phyloP scores from a whole-genome alignment of 192 early-diverging fungal genomes.

The Fimicolochytrium jonesii region DNA sequence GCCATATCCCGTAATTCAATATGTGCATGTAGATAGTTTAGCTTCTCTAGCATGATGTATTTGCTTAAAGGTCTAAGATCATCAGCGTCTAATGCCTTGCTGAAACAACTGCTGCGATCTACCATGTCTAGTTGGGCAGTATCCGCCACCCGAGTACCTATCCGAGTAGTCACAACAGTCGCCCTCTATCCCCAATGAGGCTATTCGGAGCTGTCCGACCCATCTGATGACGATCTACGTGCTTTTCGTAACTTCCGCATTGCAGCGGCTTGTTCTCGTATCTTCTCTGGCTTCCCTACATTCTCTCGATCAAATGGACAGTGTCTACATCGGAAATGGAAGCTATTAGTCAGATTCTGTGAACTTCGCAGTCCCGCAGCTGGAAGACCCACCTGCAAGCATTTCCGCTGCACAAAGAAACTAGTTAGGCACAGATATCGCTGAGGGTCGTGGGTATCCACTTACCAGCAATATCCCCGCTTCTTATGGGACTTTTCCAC shows the following conservation, averaged over 20 bases:
- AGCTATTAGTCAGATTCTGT: neutral
- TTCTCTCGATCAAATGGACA: slow-evolving; percentile 58
- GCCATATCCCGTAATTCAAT: no score
- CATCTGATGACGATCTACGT: no score
- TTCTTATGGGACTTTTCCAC: slow-evolving; percentile 51
- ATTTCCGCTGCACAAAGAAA: slow-evolving; percentile 56
- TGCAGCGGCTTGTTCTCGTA: slow-evolving; percentile 9
- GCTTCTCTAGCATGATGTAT: neutral
- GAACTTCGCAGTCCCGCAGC: neutral
- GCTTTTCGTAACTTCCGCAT: no score
- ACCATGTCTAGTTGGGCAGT: no score
- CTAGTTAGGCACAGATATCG: neutral
- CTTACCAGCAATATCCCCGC: slow-evolving; percentile 44
- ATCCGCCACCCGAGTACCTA: no score
- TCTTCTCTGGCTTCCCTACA: slow-evolving; percentile 53
- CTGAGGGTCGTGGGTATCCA: no score
- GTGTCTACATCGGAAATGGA: slow-evolving; percentile 34
- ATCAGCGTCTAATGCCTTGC: no score
- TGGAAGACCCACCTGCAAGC: slow-evolving; percentile 37
- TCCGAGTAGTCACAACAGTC: no score
- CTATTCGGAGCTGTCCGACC: no score
- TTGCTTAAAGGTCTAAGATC: neutral
- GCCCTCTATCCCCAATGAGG: no score
- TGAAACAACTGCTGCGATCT: no score
- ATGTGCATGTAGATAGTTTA: no score